Percentiles rank a stretch among this genome's conserved stretches.
Evolutionary conservation across 2,329 filamentous ascomycete species (phyloP).

Genomic region (Sporothrix mexicana): DNA sequence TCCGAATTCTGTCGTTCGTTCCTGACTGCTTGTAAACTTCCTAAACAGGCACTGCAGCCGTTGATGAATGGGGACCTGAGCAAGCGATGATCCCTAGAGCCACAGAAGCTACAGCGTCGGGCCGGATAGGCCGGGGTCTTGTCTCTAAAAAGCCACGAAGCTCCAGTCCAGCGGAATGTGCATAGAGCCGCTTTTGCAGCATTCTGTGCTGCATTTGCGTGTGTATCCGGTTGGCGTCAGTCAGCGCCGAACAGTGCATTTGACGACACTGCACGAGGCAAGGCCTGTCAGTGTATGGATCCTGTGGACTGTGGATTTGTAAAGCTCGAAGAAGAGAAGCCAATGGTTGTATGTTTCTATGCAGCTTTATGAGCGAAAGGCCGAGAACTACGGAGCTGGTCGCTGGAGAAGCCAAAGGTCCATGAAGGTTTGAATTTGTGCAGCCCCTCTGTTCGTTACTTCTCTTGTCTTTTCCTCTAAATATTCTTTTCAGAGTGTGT

Average conservation of each 20-base stretch:
- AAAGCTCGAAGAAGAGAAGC: not conserved
- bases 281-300: not conserved
- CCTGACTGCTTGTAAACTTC: not conserved
- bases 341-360: not conserved
- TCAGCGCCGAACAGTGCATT: slow-evolving; percentile 23
- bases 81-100: not conserved
- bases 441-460: not conserved
- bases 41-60: slow-evolving; percentile 3
- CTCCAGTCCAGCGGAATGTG: slow-evolving; percentile 8
- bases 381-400: not conserved
- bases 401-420: not conserved
- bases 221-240: slow-evolving; percentile 12
- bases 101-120: not conserved
- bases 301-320: not conserved
- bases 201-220: not conserved
- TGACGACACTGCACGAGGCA: slow-evolving; percentile 1
- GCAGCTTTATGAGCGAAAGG: not conserved
- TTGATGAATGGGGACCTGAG: not conserved
- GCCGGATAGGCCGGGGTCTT: slow-evolving; percentile 21
- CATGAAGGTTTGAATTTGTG: slow-evolving; percentile 19
- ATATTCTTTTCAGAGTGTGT: too few relatives aligned
- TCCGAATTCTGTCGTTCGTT: not conserved
- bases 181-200: not conserved
- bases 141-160: not conserved
- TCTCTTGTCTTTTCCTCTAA: not conserved